These are phyloP conservation scores for Alternaria arborescens DNA, from an alignment of 2,329 filamentous ascomycete species.

Conservation along the genomic window DNA sequence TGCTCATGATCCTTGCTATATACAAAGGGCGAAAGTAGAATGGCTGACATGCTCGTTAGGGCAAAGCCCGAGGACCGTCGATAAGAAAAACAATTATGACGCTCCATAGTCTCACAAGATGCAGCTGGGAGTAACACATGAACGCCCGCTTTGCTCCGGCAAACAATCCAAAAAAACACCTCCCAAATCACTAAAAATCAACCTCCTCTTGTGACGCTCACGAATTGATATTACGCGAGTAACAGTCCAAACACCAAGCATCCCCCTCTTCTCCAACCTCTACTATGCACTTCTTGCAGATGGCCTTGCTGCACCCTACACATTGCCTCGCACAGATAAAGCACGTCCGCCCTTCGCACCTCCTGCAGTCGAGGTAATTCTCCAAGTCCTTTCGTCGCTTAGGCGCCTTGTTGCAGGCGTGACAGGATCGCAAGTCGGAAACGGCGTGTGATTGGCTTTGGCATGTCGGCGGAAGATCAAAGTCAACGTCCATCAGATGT, in stretches of 20 bases:
- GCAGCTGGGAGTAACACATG: constrained; percentile 1
- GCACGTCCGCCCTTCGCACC: constrained; percentile 70
- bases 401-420: constrained; percentile 73
- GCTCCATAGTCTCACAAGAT: neutral
- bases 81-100: neutral
- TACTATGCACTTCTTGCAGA: constrained; percentile 75
- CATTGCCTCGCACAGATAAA: constrained; percentile 75
- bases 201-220: constrained; percentile 5
- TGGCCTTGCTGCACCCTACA: constrained; percentile 57
- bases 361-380: constrained; percentile 70
- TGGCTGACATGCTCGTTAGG: neutral
- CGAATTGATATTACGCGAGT: constrained; percentile 34
- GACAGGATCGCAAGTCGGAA: constrained; percentile 61
- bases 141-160: constrained; percentile 6
- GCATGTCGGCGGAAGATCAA: constrained; percentile 17
- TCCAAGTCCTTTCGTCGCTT: constrained; percentile 72
- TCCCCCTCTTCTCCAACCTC: constrained; percentile 71
- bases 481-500: constrained; percentile 45
- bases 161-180: neutral
- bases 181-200: neutral
- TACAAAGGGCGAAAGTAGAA: neutral
- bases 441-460: constrained; percentile 15
- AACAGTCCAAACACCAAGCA: constrained; percentile 71
- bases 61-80: neutral
- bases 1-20: neutral